Evolutionary conservation across 2,329 filamentous ascomycete species (phyloP).

Genomic region (Aspergillus tamarii): DNA sequence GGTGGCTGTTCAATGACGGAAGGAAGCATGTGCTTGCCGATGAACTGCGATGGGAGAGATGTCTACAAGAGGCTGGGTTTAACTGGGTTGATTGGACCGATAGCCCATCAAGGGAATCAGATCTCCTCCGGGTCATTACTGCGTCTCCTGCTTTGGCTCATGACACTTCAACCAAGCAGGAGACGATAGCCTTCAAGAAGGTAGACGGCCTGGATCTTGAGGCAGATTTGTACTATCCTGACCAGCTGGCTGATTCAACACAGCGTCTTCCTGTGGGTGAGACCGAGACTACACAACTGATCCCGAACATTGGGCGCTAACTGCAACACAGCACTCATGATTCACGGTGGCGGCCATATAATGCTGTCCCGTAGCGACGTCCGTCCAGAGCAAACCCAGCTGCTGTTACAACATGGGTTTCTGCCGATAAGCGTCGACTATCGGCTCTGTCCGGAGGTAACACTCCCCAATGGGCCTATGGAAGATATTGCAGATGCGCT

Average conservation of each 20-base stretch:
- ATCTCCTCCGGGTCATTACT: conserved; percentile 11
- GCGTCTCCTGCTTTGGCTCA: not conserved
- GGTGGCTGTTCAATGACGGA: conserved; percentile 40
- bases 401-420: conserved; percentile 45
- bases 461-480: conserved; percentile 45
- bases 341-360: conserved; percentile 21
- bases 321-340: conserved; percentile 21
- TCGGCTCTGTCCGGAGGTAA: conserved; percentile 54
- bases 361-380: conserved; percentile 17
- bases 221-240: no score
- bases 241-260: no score
- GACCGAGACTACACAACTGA: no score
- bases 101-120: conserved; percentile 5
- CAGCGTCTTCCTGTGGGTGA: no score
- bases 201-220: no score
- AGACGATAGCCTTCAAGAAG: no score
- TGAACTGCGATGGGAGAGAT: conserved; percentile 25
- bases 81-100: conserved; percentile 16
- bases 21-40: conserved; percentile 25
- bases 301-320: no score
- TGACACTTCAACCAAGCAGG: no score
- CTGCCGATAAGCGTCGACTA: conserved; percentile 56
- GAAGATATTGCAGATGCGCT: conserved; percentile 12
- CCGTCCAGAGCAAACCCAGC: conserved; percentile 35
- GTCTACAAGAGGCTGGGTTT: conserved; percentile 16